Conservation (phyloP, 768 basidiomycete species). For the Calocera cornea region DNA sequence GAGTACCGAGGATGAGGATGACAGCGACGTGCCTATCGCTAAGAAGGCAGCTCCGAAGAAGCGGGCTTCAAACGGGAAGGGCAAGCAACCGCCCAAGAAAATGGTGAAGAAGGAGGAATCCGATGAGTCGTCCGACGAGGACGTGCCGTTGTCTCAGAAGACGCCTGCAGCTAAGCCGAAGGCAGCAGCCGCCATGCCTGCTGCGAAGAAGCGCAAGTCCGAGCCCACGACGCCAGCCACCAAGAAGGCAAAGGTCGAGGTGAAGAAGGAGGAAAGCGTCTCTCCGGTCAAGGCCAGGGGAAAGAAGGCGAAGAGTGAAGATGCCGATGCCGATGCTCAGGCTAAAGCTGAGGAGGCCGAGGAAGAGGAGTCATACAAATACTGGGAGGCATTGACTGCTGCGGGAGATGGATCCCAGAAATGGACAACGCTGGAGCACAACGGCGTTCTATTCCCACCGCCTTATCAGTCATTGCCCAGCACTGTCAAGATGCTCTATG, state of each 20-base stretch:
- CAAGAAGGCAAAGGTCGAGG: conserved; percentile 31
- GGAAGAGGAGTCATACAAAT: conserved; percentile 58
- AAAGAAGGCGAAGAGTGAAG: conserved; percentile 11
- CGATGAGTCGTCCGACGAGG: conserved; percentile 19
- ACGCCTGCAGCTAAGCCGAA: conserved; percentile 29
- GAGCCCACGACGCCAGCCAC: conserved; percentile 22
- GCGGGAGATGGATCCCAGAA: conserved; percentile 68
- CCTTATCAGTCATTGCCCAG: conserved; percentile 77
- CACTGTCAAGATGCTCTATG: conserved; percentile 85
- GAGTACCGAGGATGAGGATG: conserved; percentile 5
- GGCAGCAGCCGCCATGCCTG: conserved; percentile 37
- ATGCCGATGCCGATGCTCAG: conserved; percentile 20
- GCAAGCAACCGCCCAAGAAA: conserved; percentile 44
- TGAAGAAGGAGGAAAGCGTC: conserved; percentile 22
- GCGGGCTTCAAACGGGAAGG: conserved; percentile 7
- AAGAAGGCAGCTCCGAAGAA: conserved; percentile 6
- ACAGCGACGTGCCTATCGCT: conserved; percentile 14
- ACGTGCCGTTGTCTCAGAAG: conserved; percentile 26
- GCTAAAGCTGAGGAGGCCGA: conserved; percentile 43
- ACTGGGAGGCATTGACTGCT: conserved; percentile 61
- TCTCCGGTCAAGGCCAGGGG: conserved; percentile 17
- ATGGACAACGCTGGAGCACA: conserved; percentile 92
- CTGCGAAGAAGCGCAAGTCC: conserved; percentile 32
- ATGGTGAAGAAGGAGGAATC: conserved; percentile 30
- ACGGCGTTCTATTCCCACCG: conserved; percentile 89